These are phyloP conservation scores for Niveomyces coronatus DNA, from an alignment of 2,329 filamentous ascomycete genomes.

Conservation along the genomic window DNA sequence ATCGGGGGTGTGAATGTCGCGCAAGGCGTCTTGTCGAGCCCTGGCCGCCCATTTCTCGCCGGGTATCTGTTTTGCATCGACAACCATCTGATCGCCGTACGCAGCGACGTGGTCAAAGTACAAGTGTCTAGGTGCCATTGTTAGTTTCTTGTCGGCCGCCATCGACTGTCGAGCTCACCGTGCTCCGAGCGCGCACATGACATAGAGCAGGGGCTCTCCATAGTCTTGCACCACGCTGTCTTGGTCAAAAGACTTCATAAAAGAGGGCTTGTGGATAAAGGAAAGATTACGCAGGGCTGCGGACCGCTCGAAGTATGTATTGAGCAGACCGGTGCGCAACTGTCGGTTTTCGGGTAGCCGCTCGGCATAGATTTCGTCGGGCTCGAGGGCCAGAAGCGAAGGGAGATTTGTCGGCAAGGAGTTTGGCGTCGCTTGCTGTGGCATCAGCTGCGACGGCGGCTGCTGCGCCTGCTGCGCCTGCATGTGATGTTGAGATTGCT, in stretches of 20 bases:
- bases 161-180: conserved; percentile 10
- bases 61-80: conserved; percentile 9
- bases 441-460: too few relatives aligned
- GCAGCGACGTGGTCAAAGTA: conserved; percentile 12
- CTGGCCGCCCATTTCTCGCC: conserved; percentile 14
- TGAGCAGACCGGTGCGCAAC: conserved; percentile 11
- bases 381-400: neutral
- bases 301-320: conserved; percentile 14
- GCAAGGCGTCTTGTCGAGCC: conserved; percentile 12
- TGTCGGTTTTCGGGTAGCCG: conserved; percentile 12
- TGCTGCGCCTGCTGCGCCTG: too few relatives aligned
- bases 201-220: conserved; percentile 16
- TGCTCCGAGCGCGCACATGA: conserved; percentile 17
- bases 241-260: conserved; percentile 16
- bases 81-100: neutral
- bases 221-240: conserved; percentile 14
- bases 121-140: conserved; percentile 6
- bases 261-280: conserved; percentile 17
- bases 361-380: conserved; percentile 11
- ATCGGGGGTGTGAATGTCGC: conserved; percentile 13
- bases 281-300: conserved; percentile 16
- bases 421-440: too few relatives aligned
- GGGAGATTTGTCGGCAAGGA: neutral
- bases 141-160: neutral
- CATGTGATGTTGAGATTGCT: neutral